phyloP scores from a whole-genome alignment of 805 yeast species.

The Lipomyces oligophaga region DNA sequence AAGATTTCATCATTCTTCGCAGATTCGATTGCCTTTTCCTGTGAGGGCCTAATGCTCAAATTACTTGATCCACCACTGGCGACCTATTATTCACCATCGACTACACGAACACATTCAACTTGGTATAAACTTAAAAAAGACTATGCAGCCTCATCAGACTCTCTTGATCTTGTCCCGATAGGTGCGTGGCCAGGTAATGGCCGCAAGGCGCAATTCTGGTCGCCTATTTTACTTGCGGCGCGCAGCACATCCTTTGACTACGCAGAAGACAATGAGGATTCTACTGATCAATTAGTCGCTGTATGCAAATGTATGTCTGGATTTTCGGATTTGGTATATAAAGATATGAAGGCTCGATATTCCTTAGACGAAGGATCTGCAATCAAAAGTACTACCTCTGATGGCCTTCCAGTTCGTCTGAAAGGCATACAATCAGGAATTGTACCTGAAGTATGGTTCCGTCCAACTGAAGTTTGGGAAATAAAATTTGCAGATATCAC shows the following conservation, averaged over 20 bases:
- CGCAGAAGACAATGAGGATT: too few species aligned
- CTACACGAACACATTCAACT: conserved; percentile 5
- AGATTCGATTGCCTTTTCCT: conserved; percentile 19
- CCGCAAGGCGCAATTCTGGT: conserved; percentile 31
- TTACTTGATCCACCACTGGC: conserved; percentile 24
- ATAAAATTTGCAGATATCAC: conserved; percentile 31
- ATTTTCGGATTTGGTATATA: conserved; percentile 30
- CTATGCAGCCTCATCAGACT: conserved; percentile 26
- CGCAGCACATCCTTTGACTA: too few species aligned
- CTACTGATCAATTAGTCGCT: conserved; percentile 26
- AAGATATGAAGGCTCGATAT: conserved; percentile 24
- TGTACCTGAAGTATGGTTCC: conserved; percentile 27
- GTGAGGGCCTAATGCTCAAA: conserved; percentile 34
- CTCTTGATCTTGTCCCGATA: conserved; percentile 31
- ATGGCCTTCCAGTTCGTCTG: conserved; percentile 2
- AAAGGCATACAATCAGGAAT: conserved; percentile 26
- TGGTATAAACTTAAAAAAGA: conserved; percentile 34
- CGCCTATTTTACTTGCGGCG: conserved; percentile 31
- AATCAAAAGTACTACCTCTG: not conserved
- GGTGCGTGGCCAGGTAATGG: conserved; percentile 34
- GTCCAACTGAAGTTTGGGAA: conserved; percentile 33
- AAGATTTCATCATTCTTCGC: conserved; percentile 22
- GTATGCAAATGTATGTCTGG: conserved; percentile 34
- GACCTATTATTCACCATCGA: not conserved
- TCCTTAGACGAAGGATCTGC: conserved; percentile 11